Evolutionary conservation across 768 basidiomycete genomes (phyloP), one percentile per base, ranked within the genome.

Genomic region (Flagelloscypha sp.): DNA sequence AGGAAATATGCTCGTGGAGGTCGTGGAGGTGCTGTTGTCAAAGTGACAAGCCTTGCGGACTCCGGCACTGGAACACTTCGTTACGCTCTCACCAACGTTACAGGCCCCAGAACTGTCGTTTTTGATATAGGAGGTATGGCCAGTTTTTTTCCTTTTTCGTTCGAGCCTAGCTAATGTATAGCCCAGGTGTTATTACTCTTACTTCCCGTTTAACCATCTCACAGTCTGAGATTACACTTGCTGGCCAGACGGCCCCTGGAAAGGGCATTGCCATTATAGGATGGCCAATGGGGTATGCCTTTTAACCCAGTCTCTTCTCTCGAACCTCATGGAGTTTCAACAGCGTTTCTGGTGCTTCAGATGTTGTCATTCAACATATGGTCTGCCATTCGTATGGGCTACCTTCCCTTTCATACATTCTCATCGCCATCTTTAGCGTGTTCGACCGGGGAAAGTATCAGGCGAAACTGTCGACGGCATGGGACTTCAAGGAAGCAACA

Each of bases 121-220:
- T 31, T 31, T 20, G 30, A 31, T 31, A 20, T 31, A 9, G 30
- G 30, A 10, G 30, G 30, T 31, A n/a, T n/a, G n/a, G n/a, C n/a
- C 10, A 31, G 30, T 12, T 6, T 20, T 4, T 11, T 11, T 11
- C 3, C 21, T 11, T 31, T 20, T 17, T 31, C 10, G 27, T 7
- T n/a, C 27, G 30, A 3, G 30, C n/a, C n/a, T n/a, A n/a, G n/a
- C n/a, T n/a, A n/a, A n/a, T n/a, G n/a, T n/a, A n/a, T n/a, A n/a
- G n/a, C n/a, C n/a, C n/a, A n/a, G n/a, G n/a, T n/a, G n/a, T 31
- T 3, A 31, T 31, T 11, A 31, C 30, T 3, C 21, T 31, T 15
- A 31, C 16, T 6, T 15, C 30, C 10, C 30, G 30, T 17, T 15
- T 31, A 9, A 31, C 30, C 3, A 31, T 31, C 30, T 17, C 30